Evolutionary conservation across 352 stramenopile genomes (phyloP).

Genomic region (Globisporangium abappressorium): DNA sequence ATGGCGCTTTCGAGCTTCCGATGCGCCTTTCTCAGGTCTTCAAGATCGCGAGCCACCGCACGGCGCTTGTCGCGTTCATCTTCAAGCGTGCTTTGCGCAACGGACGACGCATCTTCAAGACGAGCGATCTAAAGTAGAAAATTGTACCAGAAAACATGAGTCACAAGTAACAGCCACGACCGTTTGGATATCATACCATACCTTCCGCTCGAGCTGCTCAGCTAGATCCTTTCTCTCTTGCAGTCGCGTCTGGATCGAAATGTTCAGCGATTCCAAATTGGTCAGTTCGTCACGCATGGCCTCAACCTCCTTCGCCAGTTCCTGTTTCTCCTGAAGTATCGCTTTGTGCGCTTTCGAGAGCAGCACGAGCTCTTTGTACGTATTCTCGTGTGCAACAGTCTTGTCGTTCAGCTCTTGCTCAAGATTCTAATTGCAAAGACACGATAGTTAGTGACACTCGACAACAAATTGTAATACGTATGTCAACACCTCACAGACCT

Average conservation of each 20-base stretch:
- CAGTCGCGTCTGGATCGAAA: constrained; percentile 49
- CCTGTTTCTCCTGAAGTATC: constrained; percentile 56
- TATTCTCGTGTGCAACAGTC: constrained; percentile 52
- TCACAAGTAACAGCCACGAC: background rate
- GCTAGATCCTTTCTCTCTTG: constrained; percentile 64
- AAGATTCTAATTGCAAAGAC: constrained; percentile 31
- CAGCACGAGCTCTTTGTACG: constrained; percentile 79
- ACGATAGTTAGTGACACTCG: background rate
- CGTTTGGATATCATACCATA: constrained; percentile 14
- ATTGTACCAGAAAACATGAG: background rate
- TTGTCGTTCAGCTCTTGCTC: constrained; percentile 62
- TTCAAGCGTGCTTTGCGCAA: constrained; percentile 48
- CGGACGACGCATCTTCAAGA: constrained; percentile 45
- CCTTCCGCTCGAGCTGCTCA: constrained; percentile 65
- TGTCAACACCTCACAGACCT: constrained; percentile 23
- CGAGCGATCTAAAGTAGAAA: constrained; percentile 30
- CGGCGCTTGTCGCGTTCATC: constrained; percentile 62
- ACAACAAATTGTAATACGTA: background rate
- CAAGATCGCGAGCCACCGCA: constrained; percentile 42
- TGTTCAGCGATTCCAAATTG: constrained; percentile 56
- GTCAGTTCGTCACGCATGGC: constrained; percentile 43
- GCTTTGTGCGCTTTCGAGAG: constrained; percentile 78
- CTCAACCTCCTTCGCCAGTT: constrained; percentile 44
- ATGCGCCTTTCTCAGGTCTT: constrained; percentile 63
- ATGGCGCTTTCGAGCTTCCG: constrained; percentile 67